A percentile compares a stretch with the other conserved stretches of the same genome.
Conservation (phyloP, 805 yeast genomes). For the Candida xyloterini region DNA sequence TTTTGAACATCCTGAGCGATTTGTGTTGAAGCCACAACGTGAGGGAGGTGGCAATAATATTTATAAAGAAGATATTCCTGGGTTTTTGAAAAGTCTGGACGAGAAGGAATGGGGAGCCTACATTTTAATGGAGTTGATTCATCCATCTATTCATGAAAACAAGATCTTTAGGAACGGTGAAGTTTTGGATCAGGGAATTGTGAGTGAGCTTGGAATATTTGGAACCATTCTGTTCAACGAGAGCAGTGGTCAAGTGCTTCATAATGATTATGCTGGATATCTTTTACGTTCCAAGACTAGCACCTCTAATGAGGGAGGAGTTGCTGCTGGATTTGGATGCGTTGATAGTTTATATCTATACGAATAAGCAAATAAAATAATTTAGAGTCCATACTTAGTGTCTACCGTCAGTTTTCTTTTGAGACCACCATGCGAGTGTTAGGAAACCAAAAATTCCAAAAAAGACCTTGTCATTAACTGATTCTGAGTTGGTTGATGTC, state of each 20-base stretch:
- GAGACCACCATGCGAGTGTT: conserved; percentile 35
- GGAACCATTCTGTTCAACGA: conserved; percentile 80
- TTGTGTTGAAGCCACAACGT: conserved; percentile 93
- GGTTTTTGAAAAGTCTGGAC: conserved; percentile 55
- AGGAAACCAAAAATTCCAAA: conserved; percentile 27
- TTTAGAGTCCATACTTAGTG: conserved; percentile 7
- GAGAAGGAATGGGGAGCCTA: conserved; percentile 84
- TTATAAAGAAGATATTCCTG: conserved; percentile 82
- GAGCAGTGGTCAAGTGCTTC: conserved; percentile 48
- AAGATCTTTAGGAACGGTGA: conserved; percentile 67
- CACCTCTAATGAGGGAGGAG: conserved; percentile 94
- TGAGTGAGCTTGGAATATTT: conserved; percentile 89
- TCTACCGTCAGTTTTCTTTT: conserved; percentile 22
- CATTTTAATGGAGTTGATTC: conserved; percentile 89
- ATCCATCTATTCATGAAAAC: conserved; percentile 69
- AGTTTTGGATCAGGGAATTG: conserved; percentile 65
- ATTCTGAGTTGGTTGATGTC: neutral
- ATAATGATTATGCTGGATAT: conserved; percentile 78
- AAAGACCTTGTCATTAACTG: conserved; percentile 20
- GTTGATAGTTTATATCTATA: conserved; percentile 76
- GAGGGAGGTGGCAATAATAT: conserved; percentile 99
- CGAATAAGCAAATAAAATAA: conserved; percentile 16
- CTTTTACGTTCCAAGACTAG: conserved; percentile 85
- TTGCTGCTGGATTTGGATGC: conserved; percentile 98
- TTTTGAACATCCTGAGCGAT: conserved; percentile 60